Evolutionary conservation across 2,329 filamentous ascomycete species (phyloP).

Genomic region (Cercospora sp.): DNA sequence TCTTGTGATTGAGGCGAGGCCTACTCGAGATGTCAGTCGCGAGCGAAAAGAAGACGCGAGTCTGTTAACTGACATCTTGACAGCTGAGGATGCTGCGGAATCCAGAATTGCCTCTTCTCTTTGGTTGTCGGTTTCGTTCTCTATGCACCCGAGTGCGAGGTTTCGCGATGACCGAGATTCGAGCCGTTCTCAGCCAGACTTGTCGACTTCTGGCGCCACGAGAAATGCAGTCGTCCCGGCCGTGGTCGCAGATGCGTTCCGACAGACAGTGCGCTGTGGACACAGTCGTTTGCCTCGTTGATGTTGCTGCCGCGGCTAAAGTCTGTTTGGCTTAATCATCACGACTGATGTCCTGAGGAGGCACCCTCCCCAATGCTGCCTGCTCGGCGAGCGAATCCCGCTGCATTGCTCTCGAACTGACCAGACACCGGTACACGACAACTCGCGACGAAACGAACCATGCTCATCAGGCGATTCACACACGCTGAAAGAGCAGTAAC

Average conservation of each 20-base stretch:
- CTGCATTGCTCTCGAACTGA: not conserved
- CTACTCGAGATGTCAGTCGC: constrained; percentile 10
- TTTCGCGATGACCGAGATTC: not conserved
- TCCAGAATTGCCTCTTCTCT: constrained; percentile 1
- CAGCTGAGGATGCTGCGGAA: not conserved
- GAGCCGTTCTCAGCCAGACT: not conserved
- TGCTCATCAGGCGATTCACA: not conserved
- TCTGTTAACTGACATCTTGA: constrained; percentile 2
- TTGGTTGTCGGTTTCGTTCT: constrained; percentile 13
- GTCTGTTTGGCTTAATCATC: not conserved
- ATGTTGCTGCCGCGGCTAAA: constrained; percentile 12
- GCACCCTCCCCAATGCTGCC: not conserved
- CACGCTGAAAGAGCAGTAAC: not conserved
- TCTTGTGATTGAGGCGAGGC: constrained; percentile 31
- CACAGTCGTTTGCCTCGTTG: not conserved
- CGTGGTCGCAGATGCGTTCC: not conserved
- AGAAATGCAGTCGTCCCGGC: not conserved
- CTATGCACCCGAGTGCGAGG: constrained; percentile 13
- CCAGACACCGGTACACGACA: not conserved
- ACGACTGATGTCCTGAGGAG: not conserved
- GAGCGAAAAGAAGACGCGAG: not conserved
- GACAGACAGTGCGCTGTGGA: not conserved
- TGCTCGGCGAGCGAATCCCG: not conserved
- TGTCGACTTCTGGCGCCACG: not conserved
- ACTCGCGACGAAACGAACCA: not conserved